phyloP scores from a whole-genome alignment of 129 eudicot species.

The Scalesia atractyloides region DNA sequence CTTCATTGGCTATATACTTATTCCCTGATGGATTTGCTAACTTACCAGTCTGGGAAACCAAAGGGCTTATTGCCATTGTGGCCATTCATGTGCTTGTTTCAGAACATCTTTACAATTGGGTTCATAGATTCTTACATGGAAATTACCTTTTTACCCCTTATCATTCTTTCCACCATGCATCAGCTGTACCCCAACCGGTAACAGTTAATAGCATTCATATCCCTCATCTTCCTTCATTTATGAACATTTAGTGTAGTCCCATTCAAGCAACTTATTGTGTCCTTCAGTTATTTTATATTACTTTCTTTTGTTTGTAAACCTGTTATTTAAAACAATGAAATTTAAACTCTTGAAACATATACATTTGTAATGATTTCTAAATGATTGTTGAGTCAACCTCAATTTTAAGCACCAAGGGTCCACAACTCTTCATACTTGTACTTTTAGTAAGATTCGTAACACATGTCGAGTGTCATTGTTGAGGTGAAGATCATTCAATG shows the following conservation, averaged over 20 bases:
- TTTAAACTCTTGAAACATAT: no score
- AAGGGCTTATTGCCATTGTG: slow-evolving; percentile 45
- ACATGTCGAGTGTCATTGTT: neutral
- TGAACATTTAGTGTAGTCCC: slow-evolving; percentile 20
- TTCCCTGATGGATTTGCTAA: slow-evolving; percentile 35
- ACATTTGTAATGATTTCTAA: neutral
- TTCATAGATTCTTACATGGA: slow-evolving; percentile 69
- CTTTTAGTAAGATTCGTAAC: neutral
- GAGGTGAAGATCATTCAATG: slow-evolving; percentile 5
- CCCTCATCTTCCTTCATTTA: slow-evolving; percentile 35
- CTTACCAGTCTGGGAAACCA: slow-evolving; percentile 55
- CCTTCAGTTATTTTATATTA: neutral
- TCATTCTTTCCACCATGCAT: slow-evolving; percentile 83
- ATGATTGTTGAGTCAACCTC: no score
- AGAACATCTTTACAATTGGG: slow-evolving; percentile 74
- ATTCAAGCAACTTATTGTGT: neutral
- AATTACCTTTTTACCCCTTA: slow-evolving; percentile 53
- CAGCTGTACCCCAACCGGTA: slow-evolving; percentile 72
- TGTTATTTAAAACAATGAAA: no score
- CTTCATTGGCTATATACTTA: slow-evolving; percentile 40
- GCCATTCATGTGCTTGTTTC: slow-evolving; percentile 66
- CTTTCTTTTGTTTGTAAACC: no score
- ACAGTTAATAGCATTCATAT: slow-evolving; percentile 57
- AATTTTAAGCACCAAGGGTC: neutral
- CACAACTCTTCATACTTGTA: slow-evolving; percentile 2